Evolutionary conservation across 768 basidiomycete species (phyloP), one percentile per base, ranked within the genome.

Genomic region (Wakefieldia striispora): DNA sequence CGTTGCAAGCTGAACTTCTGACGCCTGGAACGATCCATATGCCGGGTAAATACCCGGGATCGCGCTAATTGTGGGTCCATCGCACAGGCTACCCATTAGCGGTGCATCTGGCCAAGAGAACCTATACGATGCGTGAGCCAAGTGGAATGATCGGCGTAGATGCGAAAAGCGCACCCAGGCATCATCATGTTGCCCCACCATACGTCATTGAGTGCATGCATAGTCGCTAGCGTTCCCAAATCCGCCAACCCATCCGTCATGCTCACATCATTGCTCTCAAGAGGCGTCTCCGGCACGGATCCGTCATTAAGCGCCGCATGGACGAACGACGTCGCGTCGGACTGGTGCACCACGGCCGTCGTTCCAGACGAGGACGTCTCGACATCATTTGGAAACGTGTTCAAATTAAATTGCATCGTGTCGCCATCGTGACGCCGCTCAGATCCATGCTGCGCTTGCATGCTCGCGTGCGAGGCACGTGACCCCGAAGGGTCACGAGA

Each of bases 161-260:
- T 10, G 2, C 11, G 5, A 43, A 24, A 24, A 14, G 47, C 45
- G 36, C 1, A 55, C 84, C 88, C 88, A 33, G 88, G 88, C 85
- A 91, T 87, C 87, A 90, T 86, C 82, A 88, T 84, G 42, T 79
- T 86, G 38, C 76, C 68, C 87, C 86, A 89, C 79, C 82, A 91
- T 8, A 70, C 75, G 43, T 83, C 86, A 53, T 85, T 83, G 48
- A 91, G 72, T 24, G 81, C 81, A 43, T 81, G 77, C 83, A 91
- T 84, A 17, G 86, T 79, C 1, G 86, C 88, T 53, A 87, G 72
- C 66, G 81, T 77, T 39, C 85, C 73, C 0, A 73, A 78, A 36
- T 79, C 83, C 7, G 56, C 46, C 24, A 66, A 52, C 14, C 53
- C 42, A 4, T 67, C 62, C 2, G 24, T 41, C 64, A 69, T 63